A percentile compares a stretch with the other conserved stretches of the same genome.
Evolutionary conservation across 352 stramenopile genomes (phyloP).

Genomic region (Phytophthora tubulina): DNA sequence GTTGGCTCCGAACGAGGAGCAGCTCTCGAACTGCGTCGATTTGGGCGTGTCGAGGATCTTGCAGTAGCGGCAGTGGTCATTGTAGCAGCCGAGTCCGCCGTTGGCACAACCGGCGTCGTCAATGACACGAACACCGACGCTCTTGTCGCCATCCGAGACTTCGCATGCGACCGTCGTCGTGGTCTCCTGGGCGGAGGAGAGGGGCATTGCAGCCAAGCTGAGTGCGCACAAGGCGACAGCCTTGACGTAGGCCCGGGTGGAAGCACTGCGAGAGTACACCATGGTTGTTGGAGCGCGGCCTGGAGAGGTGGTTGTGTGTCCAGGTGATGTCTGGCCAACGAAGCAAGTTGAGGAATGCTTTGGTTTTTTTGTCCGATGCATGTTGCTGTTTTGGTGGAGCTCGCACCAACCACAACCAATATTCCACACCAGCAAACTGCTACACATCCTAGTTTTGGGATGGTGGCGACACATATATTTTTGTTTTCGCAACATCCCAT

Average conservation of each 20-base stretch:
- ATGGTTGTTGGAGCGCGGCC: conserved; percentile 21
- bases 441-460: too few species aligned
- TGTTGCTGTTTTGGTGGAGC: too few species aligned
- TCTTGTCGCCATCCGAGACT: conserved; percentile 38
- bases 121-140: conserved; percentile 42
- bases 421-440: too few species aligned
- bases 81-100: conserved; percentile 50
- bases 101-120: conserved; percentile 35
- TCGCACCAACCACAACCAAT: too few species aligned
- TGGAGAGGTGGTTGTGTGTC: conserved; percentile 9
- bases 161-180: conserved; percentile 11
- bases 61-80: conserved; percentile 50
- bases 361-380: too few species aligned
- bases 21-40: conserved; percentile 44
- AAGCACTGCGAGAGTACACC: conserved; percentile 35
- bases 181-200: conserved; percentile 3
- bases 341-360: conserved; percentile 26
- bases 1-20: conserved; percentile 40
- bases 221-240: conserved; percentile 24
- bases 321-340: conserved; percentile 17
- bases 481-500: too few species aligned
- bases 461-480: too few species aligned
- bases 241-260: conserved; percentile 32
- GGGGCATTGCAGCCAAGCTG: conserved; percentile 21
- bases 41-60: conserved; percentile 46